Percentiles rank a stretch among this genome's conserved stretches.
Evolutionary conservation across 73 alveolate species (phyloP).

Genomic region (Tetrahymena borealis): DNA sequence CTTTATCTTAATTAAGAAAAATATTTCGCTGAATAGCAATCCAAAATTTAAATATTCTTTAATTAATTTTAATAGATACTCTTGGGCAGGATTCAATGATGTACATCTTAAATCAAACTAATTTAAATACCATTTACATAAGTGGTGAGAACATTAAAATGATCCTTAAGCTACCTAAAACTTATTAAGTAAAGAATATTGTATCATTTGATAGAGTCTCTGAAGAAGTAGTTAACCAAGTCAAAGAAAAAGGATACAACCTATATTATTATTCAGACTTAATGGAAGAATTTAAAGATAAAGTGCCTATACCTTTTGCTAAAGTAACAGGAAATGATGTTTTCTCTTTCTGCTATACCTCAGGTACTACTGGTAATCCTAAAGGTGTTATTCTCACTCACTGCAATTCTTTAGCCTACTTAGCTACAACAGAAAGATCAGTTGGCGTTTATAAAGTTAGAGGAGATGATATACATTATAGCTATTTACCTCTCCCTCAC

Average conservation of each 20-base stretch:
- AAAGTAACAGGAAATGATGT: conserved; percentile 13
- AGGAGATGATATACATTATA: conserved; percentile 62
- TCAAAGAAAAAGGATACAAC: conserved; percentile 16
- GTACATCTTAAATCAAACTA: conserved; percentile 69
- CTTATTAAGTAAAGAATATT: neutral
- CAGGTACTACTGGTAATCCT: conserved; percentile 89
- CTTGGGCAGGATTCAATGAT: conserved; percentile 35
- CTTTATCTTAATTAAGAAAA: too few relatives aligned
- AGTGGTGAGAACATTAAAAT: conserved; percentile 51
- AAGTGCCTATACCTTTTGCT: neutral
- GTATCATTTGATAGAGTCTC: conserved; percentile 20
- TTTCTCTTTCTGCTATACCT: conserved; percentile 59
- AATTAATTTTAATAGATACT: neutral
- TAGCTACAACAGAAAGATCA: conserved; percentile 14
- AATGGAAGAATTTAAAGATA: neutral
- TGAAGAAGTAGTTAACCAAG: neutral
- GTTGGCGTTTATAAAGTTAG: conserved; percentile 31
- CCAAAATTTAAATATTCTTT: neutral
- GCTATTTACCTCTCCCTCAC: conserved; percentile 88
- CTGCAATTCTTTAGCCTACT: conserved; percentile 36
- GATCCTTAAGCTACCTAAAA: conserved; percentile 48
- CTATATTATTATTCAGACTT: neutral
- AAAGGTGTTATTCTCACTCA: conserved; percentile 85
- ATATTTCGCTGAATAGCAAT: neutral
- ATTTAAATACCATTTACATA: conserved; percentile 48